Evolutionary conservation across 1,284 basidiomycete genomes (phyloP), one percentile per base, ranked within the genome.

Genomic region (Boletellus deceptivus): DNA sequence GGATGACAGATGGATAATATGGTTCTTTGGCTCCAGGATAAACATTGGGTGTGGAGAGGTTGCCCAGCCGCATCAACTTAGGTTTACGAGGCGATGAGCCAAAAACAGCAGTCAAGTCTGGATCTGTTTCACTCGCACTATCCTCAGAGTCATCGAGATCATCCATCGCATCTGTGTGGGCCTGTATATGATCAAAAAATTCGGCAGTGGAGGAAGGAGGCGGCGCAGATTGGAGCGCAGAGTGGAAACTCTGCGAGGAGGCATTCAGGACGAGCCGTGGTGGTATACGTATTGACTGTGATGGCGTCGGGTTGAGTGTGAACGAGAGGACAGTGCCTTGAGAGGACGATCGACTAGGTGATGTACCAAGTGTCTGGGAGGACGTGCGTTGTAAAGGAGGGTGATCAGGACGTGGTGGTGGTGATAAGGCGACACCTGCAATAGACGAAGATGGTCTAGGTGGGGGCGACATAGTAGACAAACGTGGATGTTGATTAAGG

Each of bases 101-200:
- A 52, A 60, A 70, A 35, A 65, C 49, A 31, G 67, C 64, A 31
- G 63, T 55, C 31, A 65, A 11, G 16, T 67, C 65, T 17, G 53
- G 59, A 49, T 70, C 69, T 10, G 58, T 65, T 25, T 67, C 68
- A 24, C 65, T 67, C 27, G 56, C 51, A 39, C 64, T 65, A 29
- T 70, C 69, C n/a, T 72, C 67, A 46, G 67, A 67, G 42, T 70
- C 68, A 52, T 86, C 83, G 44, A 86, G 69, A 55, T 84, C 85
- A 59, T 86, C 83, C 78, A 88, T 80, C 18, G 79, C 81, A 61
- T 83, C 82, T n/a, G 78, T 77, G 44, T 85, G 82, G 31, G 74
- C 71, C 59, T 88, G 83, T 47, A 89, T 80, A 53, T 71, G 77
- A 67, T 89, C 86, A 65, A 89, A 89, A 73, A 89, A 89, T 39